Evolutionary conservation across 2,329 filamentous ascomycete genomes (phyloP).

Genomic region (Aureobasidium musti): DNA sequence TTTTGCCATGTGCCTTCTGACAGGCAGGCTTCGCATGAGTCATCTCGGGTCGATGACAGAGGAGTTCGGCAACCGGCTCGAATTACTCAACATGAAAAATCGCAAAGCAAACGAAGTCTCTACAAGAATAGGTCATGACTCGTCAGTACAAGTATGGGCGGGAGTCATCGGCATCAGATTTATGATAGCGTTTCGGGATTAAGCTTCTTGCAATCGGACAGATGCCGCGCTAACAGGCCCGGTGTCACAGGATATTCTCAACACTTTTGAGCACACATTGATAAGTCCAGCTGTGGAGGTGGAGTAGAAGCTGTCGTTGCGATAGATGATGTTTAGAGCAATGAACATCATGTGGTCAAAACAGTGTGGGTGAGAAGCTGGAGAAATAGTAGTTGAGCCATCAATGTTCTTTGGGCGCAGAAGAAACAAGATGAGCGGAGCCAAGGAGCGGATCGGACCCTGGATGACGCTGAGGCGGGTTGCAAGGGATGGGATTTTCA

Average conservation of each 20-base stretch:
- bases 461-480: slow-evolving; percentile 17
- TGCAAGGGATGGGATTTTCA: slow-evolving; percentile 22
- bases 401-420: slow-evolving; percentile 11
- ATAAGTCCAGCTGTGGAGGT: not conserved
- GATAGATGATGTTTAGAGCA: not conserved
- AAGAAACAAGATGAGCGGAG: not conserved
- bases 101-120: not conserved
- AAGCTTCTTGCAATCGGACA: slow-evolving; percentile 10
- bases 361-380: slow-evolving; percentile 20
- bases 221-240: slow-evolving; percentile 19
- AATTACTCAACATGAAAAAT: not conserved
- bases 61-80: not conserved
- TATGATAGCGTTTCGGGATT: slow-evolving; percentile 21
- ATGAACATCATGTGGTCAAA: not conserved
- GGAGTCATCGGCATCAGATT: not conserved
- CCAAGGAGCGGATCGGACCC: slow-evolving; percentile 7
- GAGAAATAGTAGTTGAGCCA: slow-evolving; percentile 1
- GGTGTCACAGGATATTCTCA: slow-evolving; percentile 20
- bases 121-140: slow-evolving; percentile 10
- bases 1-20: not conserved
- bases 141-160: not conserved
- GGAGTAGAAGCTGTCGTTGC: not conserved
- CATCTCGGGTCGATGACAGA: not conserved
- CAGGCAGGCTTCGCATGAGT: not conserved
- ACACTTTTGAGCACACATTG: not conserved